A percentile compares a stretch with the other conserved stretches of the same genome.
Evolutionary conservation across 1,284 basidiomycete genomes (phyloP).

Genomic region (Microstroma glucosiphilum): DNA sequence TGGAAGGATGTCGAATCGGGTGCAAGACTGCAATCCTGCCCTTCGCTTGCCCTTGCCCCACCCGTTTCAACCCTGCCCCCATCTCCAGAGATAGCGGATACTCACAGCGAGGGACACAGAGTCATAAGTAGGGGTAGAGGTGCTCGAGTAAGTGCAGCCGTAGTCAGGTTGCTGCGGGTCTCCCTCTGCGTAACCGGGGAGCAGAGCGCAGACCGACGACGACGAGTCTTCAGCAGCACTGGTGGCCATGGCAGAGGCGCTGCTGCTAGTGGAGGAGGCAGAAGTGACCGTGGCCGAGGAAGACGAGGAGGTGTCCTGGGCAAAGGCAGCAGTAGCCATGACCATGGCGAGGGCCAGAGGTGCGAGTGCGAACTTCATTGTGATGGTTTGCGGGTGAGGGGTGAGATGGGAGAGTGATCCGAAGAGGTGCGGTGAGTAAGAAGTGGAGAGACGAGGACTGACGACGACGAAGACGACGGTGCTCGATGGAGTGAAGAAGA

Average conservation of each 20-base stretch:
- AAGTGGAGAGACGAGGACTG: not conserved
- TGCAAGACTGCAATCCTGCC: conserved; percentile 2
- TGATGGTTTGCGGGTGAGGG: not conserved
- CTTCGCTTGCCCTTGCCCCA: no score
- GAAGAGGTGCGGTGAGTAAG: not conserved
- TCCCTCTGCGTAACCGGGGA: conserved; percentile 13
- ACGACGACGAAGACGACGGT: not conserved
- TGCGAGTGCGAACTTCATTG: conserved; percentile 16
- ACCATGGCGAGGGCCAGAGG: conserved; percentile 7
- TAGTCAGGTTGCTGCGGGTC: not conserved
- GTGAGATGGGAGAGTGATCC: no score
- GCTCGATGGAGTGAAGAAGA: no score
- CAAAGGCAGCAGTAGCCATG: conserved; percentile 9
- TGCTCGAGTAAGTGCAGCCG: conserved; percentile 1
- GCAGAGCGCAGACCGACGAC: not conserved
- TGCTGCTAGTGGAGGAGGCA: not conserved
- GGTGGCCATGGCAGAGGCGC: not conserved
- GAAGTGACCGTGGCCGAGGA: conserved; percentile 1
- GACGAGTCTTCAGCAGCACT: conserved; percentile 8
- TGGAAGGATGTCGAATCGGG: not conserved
- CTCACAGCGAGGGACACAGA: not conserved
- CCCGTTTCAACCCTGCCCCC: no score
- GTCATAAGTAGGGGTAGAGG: conserved; percentile 5
- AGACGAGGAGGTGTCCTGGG: conserved; percentile 5
- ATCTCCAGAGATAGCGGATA: no score